Conservation (phyloP, 2,329 filamentous ascomycete genomes). For the Hypoxylon sp. region DNA sequence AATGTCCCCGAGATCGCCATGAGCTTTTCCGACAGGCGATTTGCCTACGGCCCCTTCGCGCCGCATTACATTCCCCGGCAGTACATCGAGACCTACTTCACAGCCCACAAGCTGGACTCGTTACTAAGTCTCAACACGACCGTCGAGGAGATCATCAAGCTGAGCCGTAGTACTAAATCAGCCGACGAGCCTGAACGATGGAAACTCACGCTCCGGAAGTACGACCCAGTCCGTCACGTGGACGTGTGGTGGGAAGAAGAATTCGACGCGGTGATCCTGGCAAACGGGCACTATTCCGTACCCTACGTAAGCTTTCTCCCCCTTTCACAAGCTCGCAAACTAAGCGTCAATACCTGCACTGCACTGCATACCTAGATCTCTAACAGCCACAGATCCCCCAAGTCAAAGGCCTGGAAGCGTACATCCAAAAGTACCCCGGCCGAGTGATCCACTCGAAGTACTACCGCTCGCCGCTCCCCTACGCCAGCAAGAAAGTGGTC, state of each 20-base stretch:
- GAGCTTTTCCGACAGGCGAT: conserved; percentile 62
- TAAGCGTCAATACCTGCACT: background rate
- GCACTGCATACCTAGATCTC: background rate
- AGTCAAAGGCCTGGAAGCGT: conserved; percentile 55
- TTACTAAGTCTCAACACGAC: conserved; percentile 60
- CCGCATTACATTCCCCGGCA: conserved; percentile 64
- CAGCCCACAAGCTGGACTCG: conserved; percentile 56
- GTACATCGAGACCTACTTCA: conserved; percentile 65
- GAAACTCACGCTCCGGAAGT: conserved; percentile 58
- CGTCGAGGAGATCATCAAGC: conserved; percentile 56
- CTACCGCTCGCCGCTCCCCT: conserved; percentile 52
- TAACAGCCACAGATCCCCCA: conserved; percentile 51
- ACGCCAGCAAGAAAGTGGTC: conserved; percentile 48
- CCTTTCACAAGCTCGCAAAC: no score
- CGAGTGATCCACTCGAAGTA: conserved; percentile 56
- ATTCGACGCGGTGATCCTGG: conserved; percentile 56
- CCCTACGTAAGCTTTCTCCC: conserved; percentile 52
- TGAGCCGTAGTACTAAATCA: conserved; percentile 34
- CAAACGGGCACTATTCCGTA: conserved; percentile 56
- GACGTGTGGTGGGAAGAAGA: conserved; percentile 64
- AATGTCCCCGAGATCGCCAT: conserved; percentile 66
- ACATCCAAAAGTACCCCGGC: conserved; percentile 50
- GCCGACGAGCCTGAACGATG: conserved; percentile 46
- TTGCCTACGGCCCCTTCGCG: conserved; percentile 64
- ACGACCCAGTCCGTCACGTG: conserved; percentile 53